Base-by-base conservation (phyloP, 495 filamentous ascomycete species). In the Bacidia rubella region DNA sequence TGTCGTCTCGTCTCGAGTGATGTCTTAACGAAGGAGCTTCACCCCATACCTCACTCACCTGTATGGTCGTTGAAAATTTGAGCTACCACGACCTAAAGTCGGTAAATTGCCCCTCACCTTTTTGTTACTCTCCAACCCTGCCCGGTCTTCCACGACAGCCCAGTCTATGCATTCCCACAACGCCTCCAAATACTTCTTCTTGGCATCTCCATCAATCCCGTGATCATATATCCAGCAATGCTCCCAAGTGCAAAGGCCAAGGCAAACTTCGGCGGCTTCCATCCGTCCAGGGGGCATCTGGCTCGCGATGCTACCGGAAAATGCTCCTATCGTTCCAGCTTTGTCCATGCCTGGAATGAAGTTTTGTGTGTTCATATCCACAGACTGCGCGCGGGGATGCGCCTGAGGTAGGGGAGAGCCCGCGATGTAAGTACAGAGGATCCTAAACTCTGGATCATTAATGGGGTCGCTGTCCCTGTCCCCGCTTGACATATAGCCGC, bases 211-310 rank as follows among this genome's bases (percentile, higher is more conserved):
- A 35, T 67, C 70, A 43, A 95, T 71, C 23, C 87, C 87, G 61
- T 82, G 95, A 63, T 97, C 87, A 54, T 74, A 74, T 65, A 97
- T 68, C 81, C 85, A 98, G 1, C 81, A 85, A 67, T 98, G 92
- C 72, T 96, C 82, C 92, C 92, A 98, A 23, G 87, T 94, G 66
- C 92, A 97, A 43, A 97, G 74, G 60, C 90, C 94, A 53, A 97
- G 69, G 55, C 96, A 68, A 3, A 90, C 88, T 50, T 78, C 68
- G 17, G 90, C 60, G 49, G 85, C 76, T 38, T 77, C 67, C 11
- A 85, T 88, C 27, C 47, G 22, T 4, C 87, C 85, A 17, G 82
- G 82, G 12, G 81, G 76, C 54, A 75, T 59, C 54, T 60, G 70
- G 47, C 49, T 44, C 7, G 52, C 62, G 60, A 64, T 70, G 32